Evolutionary conservation across 208 protist genomes (phyloP), one percentile per base, ranked within the genome.

Genomic region (Sergeia podlipaevii): DNA sequence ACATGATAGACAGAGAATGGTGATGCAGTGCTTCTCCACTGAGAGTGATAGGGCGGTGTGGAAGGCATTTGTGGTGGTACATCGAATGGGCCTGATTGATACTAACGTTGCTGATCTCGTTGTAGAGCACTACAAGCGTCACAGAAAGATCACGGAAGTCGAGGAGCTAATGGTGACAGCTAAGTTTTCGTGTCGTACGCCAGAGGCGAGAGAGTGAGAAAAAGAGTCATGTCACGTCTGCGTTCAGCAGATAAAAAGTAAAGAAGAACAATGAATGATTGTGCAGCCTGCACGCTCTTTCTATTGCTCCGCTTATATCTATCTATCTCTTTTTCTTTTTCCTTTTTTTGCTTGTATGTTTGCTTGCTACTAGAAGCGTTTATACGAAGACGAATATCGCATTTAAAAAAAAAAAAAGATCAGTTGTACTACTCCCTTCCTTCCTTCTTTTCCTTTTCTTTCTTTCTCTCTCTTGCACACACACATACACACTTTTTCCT

Each of bases 111-210:
- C 72, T 6, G 27, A 55, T 30, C 46, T 34, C 8, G 65, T 92
- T 2, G 64, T 78, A 2, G 26, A n/a, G 1, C 44, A 59, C 13
- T 74, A 69, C 47, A 51, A 74, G 20, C 53, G 60, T 10, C n/a
- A 50, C 23, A 50, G 56, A 23, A 60, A 71, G 2, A 47, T 81
- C 44, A 71, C 65, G 1, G 80, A 86, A n/a, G 74, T 92, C 38
- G 85, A 92, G 48, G 77, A 92, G 61, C 60, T 89, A 10, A 46
- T 89, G 43, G 60, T 91, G 33, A 65, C 70, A 2, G 58, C 61
- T n/a, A n/a, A n/a, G n/a, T n/a, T n/a, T n/a, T n/a, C n/a, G n/a
- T n/a, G n/a, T n/a, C n/a, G n/a, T n/a, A n/a, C n/a, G n/a, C n/a
- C n/a, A n/a, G n/a, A n/a, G n/a, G n/a, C n/a, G n/a, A n/a, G n/a